These are phyloP conservation scores for Hygrophoropsis aurantiaca DNA, from an alignment of 768 basidiomycete genomes.

Conservation along the genomic window DNA sequence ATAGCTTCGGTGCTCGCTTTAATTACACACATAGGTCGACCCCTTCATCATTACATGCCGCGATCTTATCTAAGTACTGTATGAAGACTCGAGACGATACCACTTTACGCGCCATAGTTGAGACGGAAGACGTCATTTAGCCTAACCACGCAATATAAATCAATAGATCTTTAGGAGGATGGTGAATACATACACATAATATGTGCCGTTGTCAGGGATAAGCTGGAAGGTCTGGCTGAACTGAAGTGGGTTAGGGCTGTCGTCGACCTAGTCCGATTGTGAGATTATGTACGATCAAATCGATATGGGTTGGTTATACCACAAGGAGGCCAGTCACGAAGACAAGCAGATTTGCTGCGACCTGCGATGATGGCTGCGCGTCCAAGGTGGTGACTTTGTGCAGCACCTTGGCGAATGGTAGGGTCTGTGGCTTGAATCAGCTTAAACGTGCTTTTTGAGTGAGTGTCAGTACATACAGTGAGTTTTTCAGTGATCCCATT, in stretches of 20 bases:
- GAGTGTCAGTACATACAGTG: slow-evolving; percentile 41
- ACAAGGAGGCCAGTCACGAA: slow-evolving; percentile 85
- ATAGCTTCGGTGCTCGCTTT: not conserved
- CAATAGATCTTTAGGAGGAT: not conserved
- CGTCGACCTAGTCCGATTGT: slow-evolving; percentile 67
- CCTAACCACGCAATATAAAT: slow-evolving; percentile 35
- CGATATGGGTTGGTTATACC: slow-evolving; percentile 40
- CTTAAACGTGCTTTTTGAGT: not conserved
- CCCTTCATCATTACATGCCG: not conserved
- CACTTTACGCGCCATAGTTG: slow-evolving; percentile 56
- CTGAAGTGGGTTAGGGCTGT: slow-evolving; percentile 71
- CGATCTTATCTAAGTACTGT: slow-evolving; percentile 1
- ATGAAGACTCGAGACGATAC: not conserved
- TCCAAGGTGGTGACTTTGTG: slow-evolving; percentile 85
- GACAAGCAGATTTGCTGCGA: slow-evolving; percentile 64
- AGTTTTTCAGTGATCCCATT: slow-evolving; percentile 69
- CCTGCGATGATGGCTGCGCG: slow-evolving; percentile 77
- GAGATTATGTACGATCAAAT: not conserved
- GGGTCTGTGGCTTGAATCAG: slow-evolving; percentile 40
- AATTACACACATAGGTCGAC: not conserved
- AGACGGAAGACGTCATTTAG: slow-evolving; percentile 92
- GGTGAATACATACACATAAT: slow-evolving; percentile 77
- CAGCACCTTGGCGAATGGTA: slow-evolving; percentile 80
- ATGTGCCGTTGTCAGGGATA: slow-evolving; percentile 67
- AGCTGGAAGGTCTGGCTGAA: slow-evolving; percentile 96